A percentile compares a stretch with the other conserved stretches of the same genome.
phyloP scores from a whole-genome alignment of 108 stramenopile species.

The Pseudonitzschia multiseries region DNA sequence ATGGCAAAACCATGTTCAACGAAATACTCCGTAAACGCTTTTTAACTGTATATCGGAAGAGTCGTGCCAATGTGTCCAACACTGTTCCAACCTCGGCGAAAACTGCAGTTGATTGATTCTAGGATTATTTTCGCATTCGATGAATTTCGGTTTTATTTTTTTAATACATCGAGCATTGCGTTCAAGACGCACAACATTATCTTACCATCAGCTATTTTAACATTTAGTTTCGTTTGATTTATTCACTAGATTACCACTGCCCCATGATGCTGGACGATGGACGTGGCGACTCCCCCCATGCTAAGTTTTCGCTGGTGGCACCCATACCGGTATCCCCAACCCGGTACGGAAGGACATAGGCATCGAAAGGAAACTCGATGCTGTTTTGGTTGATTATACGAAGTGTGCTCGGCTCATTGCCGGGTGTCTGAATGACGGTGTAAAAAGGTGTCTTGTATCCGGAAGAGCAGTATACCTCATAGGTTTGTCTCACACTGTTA shows the following conservation, averaged over 20 bases:
- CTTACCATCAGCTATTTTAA: too few species aligned
- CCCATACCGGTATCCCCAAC: conserved; percentile 3
- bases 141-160: too few species aligned
- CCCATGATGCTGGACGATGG: conserved; percentile 12
- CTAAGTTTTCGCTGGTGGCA: not conserved
- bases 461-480: conserved; percentile 10
- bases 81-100: too few species aligned
- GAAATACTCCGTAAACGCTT: too few species aligned
- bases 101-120: too few species aligned
- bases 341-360: conserved; percentile 11
- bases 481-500: conserved; percentile 14
- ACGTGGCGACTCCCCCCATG: not conserved
- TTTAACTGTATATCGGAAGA: too few species aligned
- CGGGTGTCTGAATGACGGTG: conserved; percentile 11
- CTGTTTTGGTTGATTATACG: conserved; percentile 11
- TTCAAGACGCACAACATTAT: too few species aligned
- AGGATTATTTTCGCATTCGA: too few species aligned
- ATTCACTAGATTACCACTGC: not conserved
- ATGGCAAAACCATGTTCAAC: too few species aligned
- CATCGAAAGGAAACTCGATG: conserved; percentile 12
- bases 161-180: too few species aligned
- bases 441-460: conserved; percentile 14
- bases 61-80: too few species aligned
- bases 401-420: not conserved
- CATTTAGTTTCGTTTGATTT: not conserved